A percentile compares a stretch with the other conserved stretches of the same genome.
phyloP scores from a whole-genome alignment of 169 alveolate species.

The Plasmodium coatneyi region DNA sequence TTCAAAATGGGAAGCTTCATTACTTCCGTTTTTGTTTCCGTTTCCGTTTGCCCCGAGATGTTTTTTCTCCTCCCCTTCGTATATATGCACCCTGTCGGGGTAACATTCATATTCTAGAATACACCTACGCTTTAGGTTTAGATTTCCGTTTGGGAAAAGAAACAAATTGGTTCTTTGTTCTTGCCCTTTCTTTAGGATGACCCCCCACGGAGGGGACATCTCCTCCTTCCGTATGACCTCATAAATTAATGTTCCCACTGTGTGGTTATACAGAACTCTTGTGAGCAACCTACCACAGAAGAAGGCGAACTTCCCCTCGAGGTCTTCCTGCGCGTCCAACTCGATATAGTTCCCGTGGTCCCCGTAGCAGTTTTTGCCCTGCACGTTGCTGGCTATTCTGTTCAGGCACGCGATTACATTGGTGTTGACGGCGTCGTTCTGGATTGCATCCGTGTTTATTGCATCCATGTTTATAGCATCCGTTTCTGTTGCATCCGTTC shows the following conservation, averaged over 20 bases:
- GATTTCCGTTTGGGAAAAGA: slow-evolving; percentile 3
- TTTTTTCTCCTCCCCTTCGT: neutral
- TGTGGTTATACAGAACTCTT: slow-evolving; percentile 16
- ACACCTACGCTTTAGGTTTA: slow-evolving; percentile 18
- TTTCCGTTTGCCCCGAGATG: neutral
- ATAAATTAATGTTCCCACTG: neutral
- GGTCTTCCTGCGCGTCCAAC: slow-evolving; percentile 11
- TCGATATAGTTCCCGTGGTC: neutral
- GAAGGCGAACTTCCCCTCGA: slow-evolving; percentile 14
- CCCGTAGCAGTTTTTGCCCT: slow-evolving; percentile 40
- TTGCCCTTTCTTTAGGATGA: neutral
- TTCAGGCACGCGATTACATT: slow-evolving; percentile 18
- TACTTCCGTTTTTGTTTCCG: neutral
- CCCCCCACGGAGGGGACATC: neutral
- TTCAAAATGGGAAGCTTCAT: neutral
- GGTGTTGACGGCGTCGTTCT: neutral
- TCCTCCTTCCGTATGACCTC: slow-evolving; percentile 10
- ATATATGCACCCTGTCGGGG: slow-evolving; percentile 13
- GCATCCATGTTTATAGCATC: neutral
- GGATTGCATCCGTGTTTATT: neutral
- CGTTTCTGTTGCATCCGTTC: neutral
- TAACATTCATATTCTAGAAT: slow-evolving; percentile 12
- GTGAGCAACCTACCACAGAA: slow-evolving; percentile 37
- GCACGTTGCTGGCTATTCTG: slow-evolving; percentile 43
- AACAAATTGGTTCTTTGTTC: neutral